Base-by-base conservation (phyloP, 1,284 basidiomycete species). In the Puccinia sorghi region DNA sequence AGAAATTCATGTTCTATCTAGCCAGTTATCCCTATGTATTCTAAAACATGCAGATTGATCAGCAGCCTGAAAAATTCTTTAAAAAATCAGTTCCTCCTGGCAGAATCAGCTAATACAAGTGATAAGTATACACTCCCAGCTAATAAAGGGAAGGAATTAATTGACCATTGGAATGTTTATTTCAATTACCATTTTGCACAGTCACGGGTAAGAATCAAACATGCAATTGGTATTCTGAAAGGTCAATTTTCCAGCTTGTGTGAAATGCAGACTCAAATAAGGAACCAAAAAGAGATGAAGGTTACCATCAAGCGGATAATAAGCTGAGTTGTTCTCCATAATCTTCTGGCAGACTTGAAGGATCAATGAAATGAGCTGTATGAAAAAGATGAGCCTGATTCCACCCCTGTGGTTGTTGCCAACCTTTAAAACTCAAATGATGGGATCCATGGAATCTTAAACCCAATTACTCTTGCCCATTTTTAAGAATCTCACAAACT, bases 171-270 rank as follows among this genome's bases (percentile, higher is more conserved):
- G 17, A 69, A 69, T 48, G 27, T 52, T 27, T 25, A 69, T 48
- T 69, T 22, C 41, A 69, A 69, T 43, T 48, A 69, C 48, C 17
- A 48, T n/a, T 27, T 69, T 32, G 66, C 66, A 3, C 41, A 69
- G 32, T 69, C 41, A 17, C 6, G 41, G 50, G 66, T 69, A 7
- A 4, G 66, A n/a, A 69, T 69, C 20, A 32, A 63, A 39, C 59
- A 63, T 63, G 59, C 59, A 12, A 63, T 63, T 63, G 59, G 59
- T 2, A 69, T 69, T 32, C 48, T 69, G 41, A 69, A 69, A 22
- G 66, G 41, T 5, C 22, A 22, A 41, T 69, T 69, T 50, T 3
- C 66, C 27, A 69, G n/a, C 43, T 69, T 69, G 41, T n/a, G 43
- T 27, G 66, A 69, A 17, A 48, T 69, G 13, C 5, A 20, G 50